These are phyloP conservation scores for Epichloe gansuensis DNA, from an alignment of 2,329 filamentous ascomycete species.

Conservation along the genomic window DNA sequence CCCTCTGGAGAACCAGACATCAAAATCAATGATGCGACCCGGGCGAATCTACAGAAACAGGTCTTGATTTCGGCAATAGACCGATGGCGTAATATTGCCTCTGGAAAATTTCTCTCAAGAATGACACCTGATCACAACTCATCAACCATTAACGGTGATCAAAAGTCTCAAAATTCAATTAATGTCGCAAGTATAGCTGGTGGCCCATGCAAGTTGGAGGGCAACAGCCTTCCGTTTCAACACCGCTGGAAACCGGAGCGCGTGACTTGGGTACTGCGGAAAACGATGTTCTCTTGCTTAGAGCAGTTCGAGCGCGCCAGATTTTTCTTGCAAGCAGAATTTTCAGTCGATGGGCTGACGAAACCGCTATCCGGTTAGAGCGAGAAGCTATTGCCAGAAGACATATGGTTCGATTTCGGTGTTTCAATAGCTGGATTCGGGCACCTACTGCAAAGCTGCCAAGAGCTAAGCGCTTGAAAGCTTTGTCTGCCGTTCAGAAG, in stretches of 20 bases:
- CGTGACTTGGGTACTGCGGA: not conserved
- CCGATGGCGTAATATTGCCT: conserved; percentile 10
- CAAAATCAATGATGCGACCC: not conserved
- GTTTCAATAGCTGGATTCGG: conserved; percentile 25
- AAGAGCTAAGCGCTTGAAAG: conserved; percentile 18
- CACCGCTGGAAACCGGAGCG: not conserved
- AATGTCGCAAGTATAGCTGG: not conserved
- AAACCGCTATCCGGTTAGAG: conserved; percentile 51
- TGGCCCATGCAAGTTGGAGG: not conserved
- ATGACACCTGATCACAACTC: not conserved
- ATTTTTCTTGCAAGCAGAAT: conserved; percentile 40
- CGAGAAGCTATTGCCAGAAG: conserved; percentile 56
- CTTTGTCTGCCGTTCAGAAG: conserved; percentile 20
- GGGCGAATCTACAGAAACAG: not conserved
- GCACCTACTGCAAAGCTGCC: conserved; percentile 19
- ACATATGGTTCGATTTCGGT: conserved; percentile 52
- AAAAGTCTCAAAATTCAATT: not conserved
- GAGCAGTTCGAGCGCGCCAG: conserved; percentile 52
- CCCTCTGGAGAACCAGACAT: not conserved
- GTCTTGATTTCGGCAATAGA: conserved; percentile 10
- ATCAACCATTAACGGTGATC: not conserved
- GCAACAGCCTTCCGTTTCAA: not conserved
- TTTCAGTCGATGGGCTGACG: conserved; percentile 47
- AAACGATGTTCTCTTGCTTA: conserved; percentile 22
- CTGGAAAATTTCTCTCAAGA: not conserved